Percentiles rank a stretch among this genome's conserved stretches.
phyloP scores from a whole-genome alignment of 2,329 filamentous ascomycete species.

The Fusarium camptoceras region DNA sequence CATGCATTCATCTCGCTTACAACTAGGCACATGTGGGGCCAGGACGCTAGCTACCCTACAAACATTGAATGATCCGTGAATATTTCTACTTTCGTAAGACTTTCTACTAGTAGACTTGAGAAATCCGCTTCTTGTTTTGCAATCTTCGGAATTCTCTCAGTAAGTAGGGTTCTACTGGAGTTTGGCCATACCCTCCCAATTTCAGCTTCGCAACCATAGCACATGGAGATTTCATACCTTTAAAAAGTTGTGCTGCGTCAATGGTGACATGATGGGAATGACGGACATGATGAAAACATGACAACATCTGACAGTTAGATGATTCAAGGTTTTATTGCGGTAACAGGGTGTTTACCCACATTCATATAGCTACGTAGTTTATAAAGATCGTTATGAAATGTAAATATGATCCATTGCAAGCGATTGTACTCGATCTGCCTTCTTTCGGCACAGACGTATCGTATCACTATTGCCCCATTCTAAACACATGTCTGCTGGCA shows the following conservation, averaged over 20 bases:
- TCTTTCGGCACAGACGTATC: rapidly evolving
- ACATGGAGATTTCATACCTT: too few species aligned
- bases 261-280: too few species aligned
- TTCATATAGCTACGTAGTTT: background rate
- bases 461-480: too few species aligned
- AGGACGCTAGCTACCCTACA: background rate
- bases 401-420: background rate
- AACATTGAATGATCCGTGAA: background rate
- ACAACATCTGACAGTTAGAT: too few species aligned
- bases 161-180: rapidly evolving
- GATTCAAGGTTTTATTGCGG: background rate
- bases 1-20: background rate
- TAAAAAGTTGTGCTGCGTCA: rapidly evolving
- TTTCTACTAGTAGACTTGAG: background rate
- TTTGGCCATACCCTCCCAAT: background rate
- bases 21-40: background rate
- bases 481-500: background rate
- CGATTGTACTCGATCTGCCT: background rate
- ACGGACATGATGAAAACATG: too few species aligned
- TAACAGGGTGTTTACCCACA: rapidly evolving
- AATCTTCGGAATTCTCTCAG: rapidly evolving
- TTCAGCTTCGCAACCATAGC: background rate
- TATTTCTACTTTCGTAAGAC: background rate
- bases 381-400: background rate
- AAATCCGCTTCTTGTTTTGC: background rate